Evolutionary conservation across 2,329 filamentous ascomycete genomes (phyloP).

Genomic region (Fusarium sp.): DNA sequence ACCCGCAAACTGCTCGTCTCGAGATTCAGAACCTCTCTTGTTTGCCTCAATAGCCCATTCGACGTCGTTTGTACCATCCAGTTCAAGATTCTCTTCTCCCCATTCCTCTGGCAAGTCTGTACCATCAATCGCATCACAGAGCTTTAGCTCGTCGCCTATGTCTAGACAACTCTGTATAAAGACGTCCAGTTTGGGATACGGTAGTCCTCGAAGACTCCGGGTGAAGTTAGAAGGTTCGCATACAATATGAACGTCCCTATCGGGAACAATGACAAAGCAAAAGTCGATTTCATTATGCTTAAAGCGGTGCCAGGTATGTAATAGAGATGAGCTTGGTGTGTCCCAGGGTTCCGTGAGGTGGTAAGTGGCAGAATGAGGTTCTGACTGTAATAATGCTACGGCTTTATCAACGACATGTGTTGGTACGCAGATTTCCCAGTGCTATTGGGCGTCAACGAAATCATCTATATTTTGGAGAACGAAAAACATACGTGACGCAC

Average conservation of each 20-base stretch:
- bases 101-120: neutral
- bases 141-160: fast-evolving
- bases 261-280: neutral
- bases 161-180: neutral
- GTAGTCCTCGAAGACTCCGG: neutral
- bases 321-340: neutral
- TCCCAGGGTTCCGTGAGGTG: neutral
- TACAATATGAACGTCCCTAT: neutral
- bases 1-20: neutral
- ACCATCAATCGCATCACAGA: neutral
- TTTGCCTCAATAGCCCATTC: neutral
- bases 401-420: neutral
- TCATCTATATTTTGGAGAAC: fast-evolving
- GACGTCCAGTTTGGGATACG: neutral
- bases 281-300: fast-evolving
- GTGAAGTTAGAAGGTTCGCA: neutral
- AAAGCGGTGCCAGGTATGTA: neutral
- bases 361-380: neutral
- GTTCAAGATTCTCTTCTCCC: neutral
- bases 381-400: neutral
- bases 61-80: neutral
- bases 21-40: fast-evolving
- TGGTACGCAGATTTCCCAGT: constrained; percentile 1
- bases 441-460: fast-evolving
- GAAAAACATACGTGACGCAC: neutral